A percentile compares a stretch with the other conserved stretches of the same genome.
These are phyloP conservation scores for Naganishia sp. DNA, from an alignment of 1,284 basidiomycete genomes.

Conservation along the genomic window DNA sequence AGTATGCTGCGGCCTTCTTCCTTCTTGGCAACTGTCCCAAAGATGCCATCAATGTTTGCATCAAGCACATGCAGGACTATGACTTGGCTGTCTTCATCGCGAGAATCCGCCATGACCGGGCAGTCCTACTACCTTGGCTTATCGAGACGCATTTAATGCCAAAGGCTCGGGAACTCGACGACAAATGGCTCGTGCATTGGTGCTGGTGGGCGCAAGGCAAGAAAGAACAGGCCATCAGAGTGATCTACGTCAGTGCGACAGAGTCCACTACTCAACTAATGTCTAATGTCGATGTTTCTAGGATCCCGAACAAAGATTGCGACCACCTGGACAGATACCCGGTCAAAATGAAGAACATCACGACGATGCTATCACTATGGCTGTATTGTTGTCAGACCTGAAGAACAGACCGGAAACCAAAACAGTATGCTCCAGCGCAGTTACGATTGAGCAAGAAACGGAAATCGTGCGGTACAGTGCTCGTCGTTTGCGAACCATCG, in stretches of 20 bases:
- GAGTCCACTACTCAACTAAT: no score
- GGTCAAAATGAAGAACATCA: neutral
- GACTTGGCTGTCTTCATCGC: constrained; percentile 86
- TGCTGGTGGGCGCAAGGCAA: constrained; percentile 87
- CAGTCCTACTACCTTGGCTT: constrained; percentile 60
- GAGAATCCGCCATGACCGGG: constrained; percentile 73
- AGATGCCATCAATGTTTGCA: constrained; percentile 88
- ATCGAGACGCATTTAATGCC: constrained; percentile 79
- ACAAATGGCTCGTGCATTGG: constrained; percentile 96
- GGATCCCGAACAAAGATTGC: neutral
- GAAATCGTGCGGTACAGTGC: constrained; percentile 24
- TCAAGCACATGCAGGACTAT: constrained; percentile 84
- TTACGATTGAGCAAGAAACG: constrained; percentile 25
- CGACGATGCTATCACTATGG: constrained; percentile 22
- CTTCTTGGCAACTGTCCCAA: constrained; percentile 82
- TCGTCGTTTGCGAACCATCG: constrained; percentile 24
- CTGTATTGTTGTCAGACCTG: constrained; percentile 15
- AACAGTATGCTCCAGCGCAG: constrained; percentile 2
- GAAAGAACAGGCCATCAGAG: constrained; percentile 79
- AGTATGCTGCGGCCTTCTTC: constrained; percentile 97
- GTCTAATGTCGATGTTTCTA: no score
- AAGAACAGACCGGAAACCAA: constrained; percentile 11
- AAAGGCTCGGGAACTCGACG: constrained; percentile 77
- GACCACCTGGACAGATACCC: neutral
- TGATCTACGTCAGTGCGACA: constrained; percentile 66